Evolutionary conservation across 2,329 filamentous ascomycete species (phyloP), one percentile per base, ranked within the genome.

Genomic region (Setomelanomma holmii): DNA sequence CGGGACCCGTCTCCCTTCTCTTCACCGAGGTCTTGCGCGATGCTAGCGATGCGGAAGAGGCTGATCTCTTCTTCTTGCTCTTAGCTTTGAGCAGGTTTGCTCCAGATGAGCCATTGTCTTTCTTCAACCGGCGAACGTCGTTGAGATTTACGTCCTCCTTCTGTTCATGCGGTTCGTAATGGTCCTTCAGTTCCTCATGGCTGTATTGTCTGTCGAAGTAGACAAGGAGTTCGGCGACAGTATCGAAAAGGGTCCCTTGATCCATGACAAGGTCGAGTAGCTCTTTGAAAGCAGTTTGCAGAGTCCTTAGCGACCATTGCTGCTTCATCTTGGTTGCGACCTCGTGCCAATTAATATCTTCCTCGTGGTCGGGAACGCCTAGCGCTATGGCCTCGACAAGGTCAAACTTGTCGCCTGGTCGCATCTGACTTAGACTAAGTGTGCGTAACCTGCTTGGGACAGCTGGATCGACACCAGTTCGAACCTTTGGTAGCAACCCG

Each of bases 401-500:
- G 45, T 78, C 73, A 50, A 72, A 72, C 39, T 74, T 74, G 56
- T 80, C 77, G 19, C 77, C 77, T 49, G 69, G 63, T 36, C 72
- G 66, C 69, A 79, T 77, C 16, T 70, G 61, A 14, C 62, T 54
- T 14, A 55, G 55, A n/a, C 22, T 30, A 5, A 23, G 17, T 22
- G 40, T 43, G 24, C 38, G n/a, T 35, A n/a, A n/a, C n/a, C n/a
- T n/a, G n/a, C n/a, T n/a, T n/a, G n/a, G n/a, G n/a, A n/a, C n/a
- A n/a, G n/a, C n/a, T n/a, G n/a, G 17, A 30, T 4, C 24, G 20
- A n/a, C 7, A 39, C 22, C n/a, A 10, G 21, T 27, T 24, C 21
- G 40, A n/a, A 27, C 24, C 24, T 30, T 12, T 30, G 24, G 24
- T 12, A n/a, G n/a, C n/a, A n/a, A n/a, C n/a, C n/a, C n/a, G n/a